These are phyloP conservation scores for Termitomyces sp. DNA, from an alignment of 768 basidiomycete species.

Conservation along the genomic window DNA sequence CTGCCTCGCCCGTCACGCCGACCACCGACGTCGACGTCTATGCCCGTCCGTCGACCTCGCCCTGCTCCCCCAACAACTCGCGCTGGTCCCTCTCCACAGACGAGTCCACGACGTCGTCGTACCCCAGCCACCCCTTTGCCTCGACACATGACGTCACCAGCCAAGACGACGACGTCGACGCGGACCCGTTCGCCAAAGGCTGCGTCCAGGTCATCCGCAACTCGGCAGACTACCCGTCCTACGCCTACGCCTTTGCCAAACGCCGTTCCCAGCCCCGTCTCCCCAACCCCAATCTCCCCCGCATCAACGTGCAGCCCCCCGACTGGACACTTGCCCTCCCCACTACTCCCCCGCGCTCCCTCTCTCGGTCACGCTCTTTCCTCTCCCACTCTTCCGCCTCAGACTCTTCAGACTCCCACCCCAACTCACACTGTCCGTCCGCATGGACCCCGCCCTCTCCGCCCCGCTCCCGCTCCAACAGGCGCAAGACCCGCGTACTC, in stretches of 20 bases:
- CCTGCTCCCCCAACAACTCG: not conserved
- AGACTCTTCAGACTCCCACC: not conserved
- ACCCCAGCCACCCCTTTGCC: constrained; percentile 14
- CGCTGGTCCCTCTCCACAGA: constrained; percentile 16
- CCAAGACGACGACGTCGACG: not conserved
- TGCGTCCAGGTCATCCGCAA: constrained; percentile 18
- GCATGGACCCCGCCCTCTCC: constrained; percentile 2
- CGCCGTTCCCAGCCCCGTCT: not conserved
- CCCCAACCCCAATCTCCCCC: too few relatives aligned
- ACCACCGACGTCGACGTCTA: constrained; percentile 1
- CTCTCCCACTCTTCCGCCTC: not conserved
- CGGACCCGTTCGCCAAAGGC: constrained; percentile 22
- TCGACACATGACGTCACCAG: constrained; percentile 1
- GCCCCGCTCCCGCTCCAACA: not conserved
- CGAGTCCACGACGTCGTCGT: constrained; percentile 7
- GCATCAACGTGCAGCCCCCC: not conserved
- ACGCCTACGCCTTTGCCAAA: not conserved
- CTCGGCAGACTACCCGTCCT: constrained; percentile 3
- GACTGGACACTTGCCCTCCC: constrained; percentile 14
- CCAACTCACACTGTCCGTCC: constrained; percentile 5
- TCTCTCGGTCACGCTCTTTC: not conserved
- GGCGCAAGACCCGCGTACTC: not conserved
- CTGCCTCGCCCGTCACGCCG: constrained; percentile 3
- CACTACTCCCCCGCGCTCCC: not conserved
- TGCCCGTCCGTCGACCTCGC: not conserved